Evolutionary conservation across 176 grass and related monocot genomes (phyloP), one percentile per base, ranked within the genome.

Genomic region (Cenchrus purpureus): DNA sequence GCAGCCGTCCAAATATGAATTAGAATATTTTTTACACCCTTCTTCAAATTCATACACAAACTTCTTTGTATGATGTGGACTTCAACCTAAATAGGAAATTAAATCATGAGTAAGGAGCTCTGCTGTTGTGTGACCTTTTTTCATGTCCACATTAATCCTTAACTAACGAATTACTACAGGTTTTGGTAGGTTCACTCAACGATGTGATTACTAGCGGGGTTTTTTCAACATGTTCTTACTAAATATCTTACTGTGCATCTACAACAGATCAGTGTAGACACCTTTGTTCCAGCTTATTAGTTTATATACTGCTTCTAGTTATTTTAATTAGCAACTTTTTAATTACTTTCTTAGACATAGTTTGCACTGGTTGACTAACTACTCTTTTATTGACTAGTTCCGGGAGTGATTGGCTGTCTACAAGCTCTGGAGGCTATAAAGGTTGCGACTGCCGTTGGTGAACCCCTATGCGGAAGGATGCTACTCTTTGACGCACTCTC

Each of bases 391-490:
- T 93, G 8, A 79, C 44, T 81, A 99, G 97, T 96, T 83, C 97
- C 91, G 5, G 97, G 97, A 68, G 90, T 94, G 70, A 96, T 99
- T 87, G 93, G 97, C 64, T 99, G 93, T 84, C 74, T 99, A 73
- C 97, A 99, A 92, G 97, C 97, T 87, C 79, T 99, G 66, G 97
- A 99, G 90, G 97, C 91, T 79, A 92, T 99, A 89, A 99, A 94
- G 73, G 71, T 99, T 86, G 91, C 91, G 45, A 82, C 83, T 81
- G 77, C 67, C 84, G 82, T 99, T 84, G 97, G 93, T 96, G 97
- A 99, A 84, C 86, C 91, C 69, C 91, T 99, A 54, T 91, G 83
- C 69, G 89, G 91, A 82, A 94, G 97, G 87, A 96, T 96, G 93
- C 90, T 99, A 88, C 84, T 96, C 32, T 92, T 99, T 86, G 97